Evolutionary conservation across 768 basidiomycete genomes (phyloP).

Genomic region (Rhodotorula kratochvilovae): DNA sequence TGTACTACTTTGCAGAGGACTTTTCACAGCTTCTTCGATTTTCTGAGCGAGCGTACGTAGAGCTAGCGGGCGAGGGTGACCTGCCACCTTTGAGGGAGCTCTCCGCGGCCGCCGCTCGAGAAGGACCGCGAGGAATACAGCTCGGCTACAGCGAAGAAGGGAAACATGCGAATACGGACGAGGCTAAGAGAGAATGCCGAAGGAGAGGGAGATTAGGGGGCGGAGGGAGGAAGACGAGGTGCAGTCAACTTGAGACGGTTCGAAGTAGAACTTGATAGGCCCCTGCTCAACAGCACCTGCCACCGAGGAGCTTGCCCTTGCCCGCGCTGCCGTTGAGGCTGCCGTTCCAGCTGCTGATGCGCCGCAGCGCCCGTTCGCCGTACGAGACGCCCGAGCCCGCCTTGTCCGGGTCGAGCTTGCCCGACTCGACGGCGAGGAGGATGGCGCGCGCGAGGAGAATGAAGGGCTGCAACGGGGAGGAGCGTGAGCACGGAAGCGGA

Average conservation of each 20-base stretch:
- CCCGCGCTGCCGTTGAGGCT: conserved; percentile 1
- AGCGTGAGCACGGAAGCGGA: neutral
- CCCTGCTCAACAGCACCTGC: conserved; percentile 15
- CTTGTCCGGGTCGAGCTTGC: conserved; percentile 64
- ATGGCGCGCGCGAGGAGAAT: conserved; percentile 51
- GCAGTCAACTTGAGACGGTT: too few relatives aligned
- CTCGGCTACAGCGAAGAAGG: too few relatives aligned
- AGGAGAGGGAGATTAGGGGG: neutral
- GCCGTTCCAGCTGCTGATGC: conserved; percentile 58
- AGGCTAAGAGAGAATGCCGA: too few relatives aligned
- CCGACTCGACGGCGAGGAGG: conserved; percentile 41
- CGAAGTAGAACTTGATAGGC: too few relatives aligned
- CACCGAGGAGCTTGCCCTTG: conserved; percentile 13
- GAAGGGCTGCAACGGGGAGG: conserved; percentile 65
- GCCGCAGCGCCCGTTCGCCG: conserved; percentile 83
- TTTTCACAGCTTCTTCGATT: too few relatives aligned
- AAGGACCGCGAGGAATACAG: too few relatives aligned
- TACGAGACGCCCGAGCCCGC: conserved; percentile 93
- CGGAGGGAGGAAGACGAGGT: neutral
- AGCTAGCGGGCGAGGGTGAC: too few relatives aligned
- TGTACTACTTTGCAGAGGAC: too few relatives aligned
- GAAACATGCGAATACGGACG: too few relatives aligned
- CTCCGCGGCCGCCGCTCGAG: too few relatives aligned
- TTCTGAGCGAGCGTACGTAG: too few relatives aligned
- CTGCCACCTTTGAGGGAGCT: too few relatives aligned